Percentiles rank a stretch among this genome's conserved stretches.
These are phyloP conservation scores for Taiozyma sp. DNA, from an alignment of 1,139 yeast species.

Conservation along the genomic window DNA sequence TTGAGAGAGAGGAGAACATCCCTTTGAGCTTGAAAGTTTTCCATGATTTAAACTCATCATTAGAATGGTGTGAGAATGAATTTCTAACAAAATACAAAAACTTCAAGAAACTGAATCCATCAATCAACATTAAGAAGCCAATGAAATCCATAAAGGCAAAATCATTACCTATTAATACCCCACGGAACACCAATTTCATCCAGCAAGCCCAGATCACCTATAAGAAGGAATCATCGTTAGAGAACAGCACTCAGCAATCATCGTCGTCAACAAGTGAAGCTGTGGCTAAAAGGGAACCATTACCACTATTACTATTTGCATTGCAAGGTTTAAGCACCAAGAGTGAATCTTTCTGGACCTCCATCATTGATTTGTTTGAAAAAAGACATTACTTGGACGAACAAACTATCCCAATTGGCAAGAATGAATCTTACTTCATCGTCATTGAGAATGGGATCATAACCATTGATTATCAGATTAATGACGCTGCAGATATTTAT, in stretches of 20 bases:
- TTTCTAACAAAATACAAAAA: slow-evolving; percentile 65
- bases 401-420: slow-evolving; percentile 18
- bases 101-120: slow-evolving; percentile 9
- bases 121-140: slow-evolving; percentile 10
- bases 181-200: slow-evolving; percentile 33
- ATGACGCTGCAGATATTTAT: slow-evolving; percentile 37
- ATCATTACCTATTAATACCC: slow-evolving; percentile 31
- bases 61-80: slow-evolving; percentile 96
- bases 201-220: slow-evolving; percentile 31
- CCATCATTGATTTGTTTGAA: slow-evolving; percentile 46
- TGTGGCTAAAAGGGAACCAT: slow-evolving; percentile 42
- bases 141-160: slow-evolving; percentile 7
- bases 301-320: slow-evolving; percentile 63
- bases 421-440: slow-evolving; percentile 51
- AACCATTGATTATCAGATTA: slow-evolving; percentile 50
- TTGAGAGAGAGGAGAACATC: slow-evolving; percentile 23
- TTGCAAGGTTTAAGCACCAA: slow-evolving; percentile 60
- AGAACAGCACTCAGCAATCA: slow-evolving; percentile 1
- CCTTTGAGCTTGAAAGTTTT: slow-evolving; percentile 53
- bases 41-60: slow-evolving; percentile 74
- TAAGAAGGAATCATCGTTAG: slow-evolving; percentile 22
- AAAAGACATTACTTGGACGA: slow-evolving; percentile 28
- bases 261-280: slow-evolving; percentile 1
- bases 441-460: slow-evolving; percentile 78
- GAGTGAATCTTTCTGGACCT: slow-evolving; percentile 62